Evolutionary conservation across 2,329 filamentous ascomycete genomes (phyloP), one percentile per base, ranked within the genome.

Genomic region (Didymella pomorum): DNA sequence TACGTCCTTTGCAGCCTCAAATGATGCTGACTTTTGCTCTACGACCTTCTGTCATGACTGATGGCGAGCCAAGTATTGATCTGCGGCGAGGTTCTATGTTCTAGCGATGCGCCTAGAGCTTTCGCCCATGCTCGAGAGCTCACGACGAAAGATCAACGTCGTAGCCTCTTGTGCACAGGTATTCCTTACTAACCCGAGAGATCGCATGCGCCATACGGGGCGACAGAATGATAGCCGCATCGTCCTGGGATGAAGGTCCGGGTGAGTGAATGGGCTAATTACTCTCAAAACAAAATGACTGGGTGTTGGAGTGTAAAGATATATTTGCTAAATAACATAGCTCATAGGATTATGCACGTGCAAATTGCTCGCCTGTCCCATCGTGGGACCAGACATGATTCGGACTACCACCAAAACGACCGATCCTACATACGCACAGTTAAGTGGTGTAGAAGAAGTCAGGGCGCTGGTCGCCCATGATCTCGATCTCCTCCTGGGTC

Each of bases 401-500:
- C 21, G 25, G 16, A n/a, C 10, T 23, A 18, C 29, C 8, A 25
- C 23, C 50, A 7, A 31, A 42, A 16, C 20, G 49, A 46, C 6
- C 25, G 8, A 21, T 21, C 21, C 14, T 25, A 7, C 29, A 25
- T 39, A 50, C 31, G 16, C 37, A 21, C 52, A 33, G 39, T 60
- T 69, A 89, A 53, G 87, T 76, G 2, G 86, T 89, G 76, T 93
- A 93, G 33, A 87, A 75, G 71, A 93, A 93, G 71, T 91, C 86
- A 0, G 90, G 75, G 26, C 87, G 82, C 73, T 80, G 79, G 74
- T 95, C 92, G 2, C 92, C 92, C 66, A 92, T 73, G 56, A 82
- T 79, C 58, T 86, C 83, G 45, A 91, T 85, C 79, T 94, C 85
- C 44, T 81, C 78, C 33, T 81, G 78, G 20, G 80, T 82, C 80